These are phyloP conservation scores for Scolecobasidium constrictum DNA, from an alignment of 2,329 filamentous ascomycete genomes.

Conservation along the genomic window DNA sequence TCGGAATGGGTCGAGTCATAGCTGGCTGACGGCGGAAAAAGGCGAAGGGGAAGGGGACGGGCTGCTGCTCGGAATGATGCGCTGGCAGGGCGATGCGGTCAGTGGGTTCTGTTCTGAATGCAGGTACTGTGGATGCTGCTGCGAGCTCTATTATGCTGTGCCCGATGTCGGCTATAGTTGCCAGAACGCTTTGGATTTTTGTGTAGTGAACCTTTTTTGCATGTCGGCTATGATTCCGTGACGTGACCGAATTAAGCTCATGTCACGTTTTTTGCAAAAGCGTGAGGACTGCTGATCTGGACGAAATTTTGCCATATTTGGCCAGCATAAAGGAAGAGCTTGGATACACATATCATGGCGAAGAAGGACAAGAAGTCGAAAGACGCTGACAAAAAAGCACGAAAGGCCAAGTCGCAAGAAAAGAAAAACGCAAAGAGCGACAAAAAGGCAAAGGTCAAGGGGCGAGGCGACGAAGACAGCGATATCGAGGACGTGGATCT, in stretches of 20 bases:
- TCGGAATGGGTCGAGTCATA: neutral
- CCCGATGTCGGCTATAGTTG: neutral
- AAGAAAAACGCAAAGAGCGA: conserved; percentile 68
- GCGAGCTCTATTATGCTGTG: too few species aligned
- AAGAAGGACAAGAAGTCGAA: conserved; percentile 46
- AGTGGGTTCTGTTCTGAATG: too few species aligned
- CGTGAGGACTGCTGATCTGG: too few species aligned
- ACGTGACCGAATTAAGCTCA: too few species aligned
- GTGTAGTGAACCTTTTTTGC: too few species aligned
- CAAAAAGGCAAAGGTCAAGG: conserved; percentile 68
- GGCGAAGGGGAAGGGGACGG: neutral
- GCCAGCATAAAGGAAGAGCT: too few species aligned
- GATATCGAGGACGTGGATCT: conserved; percentile 89
- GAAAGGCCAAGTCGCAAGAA: conserved; percentile 62
- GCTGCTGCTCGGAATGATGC: neutral
- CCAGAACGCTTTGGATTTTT: too few species aligned
- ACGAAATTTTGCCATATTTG: too few species aligned
- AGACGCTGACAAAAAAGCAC: conserved; percentile 42
- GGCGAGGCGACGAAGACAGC: conserved; percentile 52
- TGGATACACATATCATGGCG: conserved; percentile 26
- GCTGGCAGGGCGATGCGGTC: too few species aligned
- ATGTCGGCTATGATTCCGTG: too few species aligned
- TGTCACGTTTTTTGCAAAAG: too few species aligned
- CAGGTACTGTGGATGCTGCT: too few species aligned
- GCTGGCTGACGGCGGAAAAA: neutral